Evolutionary conservation across 2,329 filamentous ascomycete species (phyloP), one percentile per base, ranked within the genome.

Genomic region (Xylariaceae sp.): DNA sequence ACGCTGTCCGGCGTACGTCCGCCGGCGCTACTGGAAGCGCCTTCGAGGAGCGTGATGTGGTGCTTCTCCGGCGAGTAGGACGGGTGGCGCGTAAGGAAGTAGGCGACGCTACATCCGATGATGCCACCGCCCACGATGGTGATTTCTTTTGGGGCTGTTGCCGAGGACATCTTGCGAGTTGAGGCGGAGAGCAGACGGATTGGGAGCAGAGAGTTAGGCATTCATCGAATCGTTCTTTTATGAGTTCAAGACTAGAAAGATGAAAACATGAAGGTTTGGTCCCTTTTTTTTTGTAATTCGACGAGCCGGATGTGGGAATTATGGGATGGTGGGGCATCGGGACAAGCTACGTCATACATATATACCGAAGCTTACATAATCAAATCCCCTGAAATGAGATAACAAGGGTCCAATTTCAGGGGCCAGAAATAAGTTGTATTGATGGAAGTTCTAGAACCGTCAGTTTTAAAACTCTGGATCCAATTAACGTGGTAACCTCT

Each of bases 91-190:
- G 89, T 89, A 12, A 91, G 77, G 67, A 83, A 92, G 66, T 92
- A 92, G 20, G 89, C 89, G 2, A 86, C 85, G 58, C 85, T 89
- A 70, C 84, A 88, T 60, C 89, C 89, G 59, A 92, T 91, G 50
- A 92, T 90, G 57, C 89, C 89, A 55, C 89, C 89, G 62, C 89
- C 88, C 80, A 74, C 61, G 52, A 74, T 70, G 48, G 65, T 69
- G 52, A 72, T 72, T 19, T 71, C 69, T 53, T 65, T 67, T 16
- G 47, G 52, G 20, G 52, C 0, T 49, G 57, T 53, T 23, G 57
- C 40, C 18, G 62, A 54, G 21, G 57, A 43, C 60, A 62, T 62
- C 50, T 50, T 60, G 40, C 43, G 47, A 14, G 44, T 44, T 43
- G 54, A 40, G 40, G 52, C 54, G 47, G 47, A 53, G 32, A 62